A percentile compares a stretch with the other conserved stretches of the same genome.
These are phyloP conservation scores for Gastrolobium villosum DNA, from an alignment of 306 rosid genomes.

Conservation along the genomic window DNA sequence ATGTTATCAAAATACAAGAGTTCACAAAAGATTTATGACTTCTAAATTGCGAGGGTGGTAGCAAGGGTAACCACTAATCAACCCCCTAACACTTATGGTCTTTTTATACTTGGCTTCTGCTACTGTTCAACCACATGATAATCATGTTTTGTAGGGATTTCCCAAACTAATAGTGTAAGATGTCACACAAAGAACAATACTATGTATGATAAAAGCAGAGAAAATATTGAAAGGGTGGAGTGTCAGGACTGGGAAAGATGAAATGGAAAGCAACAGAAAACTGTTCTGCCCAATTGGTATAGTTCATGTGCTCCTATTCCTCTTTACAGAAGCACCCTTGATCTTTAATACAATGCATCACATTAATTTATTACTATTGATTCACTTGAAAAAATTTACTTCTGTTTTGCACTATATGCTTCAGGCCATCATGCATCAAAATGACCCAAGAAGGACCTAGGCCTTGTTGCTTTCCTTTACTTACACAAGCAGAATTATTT, in stretches of 20 bases:
- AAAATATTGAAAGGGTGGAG: neutral
- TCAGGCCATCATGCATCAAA: neutral
- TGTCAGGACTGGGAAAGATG: neutral
- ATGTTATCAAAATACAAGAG: neutral
- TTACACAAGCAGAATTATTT: neutral
- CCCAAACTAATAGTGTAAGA: slow-evolving; percentile 5
- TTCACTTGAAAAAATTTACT: neutral
- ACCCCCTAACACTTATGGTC: neutral
- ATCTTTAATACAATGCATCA: neutral
- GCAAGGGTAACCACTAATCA: neutral
- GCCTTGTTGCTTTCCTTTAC: neutral
- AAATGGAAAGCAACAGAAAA: neutral
- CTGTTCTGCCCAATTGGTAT: neutral
- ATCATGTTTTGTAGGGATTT: slow-evolving; percentile 13
- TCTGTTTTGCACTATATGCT: neutral
- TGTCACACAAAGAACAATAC: neutral
- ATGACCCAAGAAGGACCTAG: slow-evolving; percentile 31
- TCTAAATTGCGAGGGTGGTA: neutral
- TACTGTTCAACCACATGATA: neutral
- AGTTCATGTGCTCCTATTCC: neutral
- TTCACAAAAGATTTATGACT: neutral
- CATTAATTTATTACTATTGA: neutral
- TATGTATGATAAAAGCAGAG: neutral
- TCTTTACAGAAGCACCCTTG: neutral
- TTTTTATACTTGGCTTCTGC: neutral